Evolutionary conservation across 768 basidiomycete species (phyloP).

Genomic region (Boletellus ananas): DNA sequence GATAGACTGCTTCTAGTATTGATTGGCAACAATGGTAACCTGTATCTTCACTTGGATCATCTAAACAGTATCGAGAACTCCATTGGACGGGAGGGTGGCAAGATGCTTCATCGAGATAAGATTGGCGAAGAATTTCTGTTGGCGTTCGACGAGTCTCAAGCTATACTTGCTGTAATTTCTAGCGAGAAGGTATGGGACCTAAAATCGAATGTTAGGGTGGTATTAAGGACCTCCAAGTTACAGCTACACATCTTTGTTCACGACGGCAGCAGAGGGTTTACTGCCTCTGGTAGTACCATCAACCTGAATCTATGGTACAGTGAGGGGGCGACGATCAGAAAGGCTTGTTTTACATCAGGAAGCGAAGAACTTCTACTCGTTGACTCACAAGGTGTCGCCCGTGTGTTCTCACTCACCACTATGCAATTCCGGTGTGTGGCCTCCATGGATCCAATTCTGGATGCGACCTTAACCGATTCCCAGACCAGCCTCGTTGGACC

Average conservation of each 20-base stretch:
- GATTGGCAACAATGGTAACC: slow-evolving; percentile 28
- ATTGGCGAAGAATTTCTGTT: slow-evolving; percentile 44
- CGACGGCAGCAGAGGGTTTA: slow-evolving; percentile 44
- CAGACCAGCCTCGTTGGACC: slow-evolving; percentile 46
- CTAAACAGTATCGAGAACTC: slow-evolving; percentile 33
- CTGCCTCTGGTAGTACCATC: slow-evolving; percentile 40
- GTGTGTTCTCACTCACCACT: slow-evolving; percentile 52
- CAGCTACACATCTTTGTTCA: slow-evolving; percentile 46
- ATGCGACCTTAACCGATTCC: neutral
- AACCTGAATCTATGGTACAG: slow-evolving; percentile 47
- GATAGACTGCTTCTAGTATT: slow-evolving; percentile 40
- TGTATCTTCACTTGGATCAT: slow-evolving; percentile 38
- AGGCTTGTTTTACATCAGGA: slow-evolving; percentile 44
- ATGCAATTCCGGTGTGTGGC: slow-evolving; percentile 49
- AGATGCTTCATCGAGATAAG: slow-evolving; percentile 41
- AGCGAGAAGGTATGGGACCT: slow-evolving; percentile 36
- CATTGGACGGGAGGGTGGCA: slow-evolving; percentile 29
- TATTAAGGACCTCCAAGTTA: slow-evolving; percentile 21
- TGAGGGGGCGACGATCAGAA: slow-evolving; percentile 31
- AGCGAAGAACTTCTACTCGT: slow-evolving; percentile 52
- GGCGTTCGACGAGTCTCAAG: slow-evolving; percentile 50
- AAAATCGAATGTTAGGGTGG: neutral
- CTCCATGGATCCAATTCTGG: neutral
- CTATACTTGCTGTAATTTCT: slow-evolving; percentile 45
- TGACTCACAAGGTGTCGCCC: slow-evolving; percentile 40